phyloP scores from a whole-genome alignment of 805 yeast species.

The Candida glaebosa region DNA sequence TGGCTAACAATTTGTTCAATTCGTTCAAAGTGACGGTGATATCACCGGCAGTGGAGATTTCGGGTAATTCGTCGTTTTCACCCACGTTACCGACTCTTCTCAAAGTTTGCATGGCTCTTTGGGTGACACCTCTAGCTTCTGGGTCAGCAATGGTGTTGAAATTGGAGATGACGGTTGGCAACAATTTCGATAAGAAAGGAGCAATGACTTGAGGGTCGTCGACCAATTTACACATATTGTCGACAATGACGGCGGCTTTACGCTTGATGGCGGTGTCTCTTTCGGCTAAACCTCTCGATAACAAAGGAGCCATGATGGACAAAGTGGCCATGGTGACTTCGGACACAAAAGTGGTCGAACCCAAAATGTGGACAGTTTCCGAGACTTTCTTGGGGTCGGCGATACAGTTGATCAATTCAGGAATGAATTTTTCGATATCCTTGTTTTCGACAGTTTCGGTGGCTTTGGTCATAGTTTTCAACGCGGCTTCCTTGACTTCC shows the following conservation, averaged over 20 bases:
- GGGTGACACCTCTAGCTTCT: conserved; percentile 98
- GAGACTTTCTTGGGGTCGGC: conserved; percentile 97
- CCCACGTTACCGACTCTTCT: conserved; percentile 98
- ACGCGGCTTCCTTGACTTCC: conserved; percentile 96
- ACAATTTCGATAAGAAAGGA: conserved; percentile 93
- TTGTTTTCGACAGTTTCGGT: conserved; percentile 98
- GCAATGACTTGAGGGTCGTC: conserved; percentile 99
- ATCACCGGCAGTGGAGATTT: conserved; percentile 99
- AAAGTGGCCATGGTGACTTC: conserved; percentile 99
- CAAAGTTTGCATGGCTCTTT: conserved; percentile 94
- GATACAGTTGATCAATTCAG: conserved; percentile 94
- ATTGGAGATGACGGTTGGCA: conserved; percentile 95
- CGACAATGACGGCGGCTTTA: conserved; percentile 98
- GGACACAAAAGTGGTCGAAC: conserved; percentile 99
- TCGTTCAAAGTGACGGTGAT: conserved; percentile 79
- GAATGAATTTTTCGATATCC: conserved; percentile 99
- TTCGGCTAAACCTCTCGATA: conserved; percentile 99
- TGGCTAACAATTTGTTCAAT: conserved; percentile 68
- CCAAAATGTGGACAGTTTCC: conserved; percentile 97
- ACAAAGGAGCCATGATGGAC: conserved; percentile 98
- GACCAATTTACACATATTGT: conserved; percentile 99
- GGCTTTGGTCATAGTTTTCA: conserved; percentile 90
- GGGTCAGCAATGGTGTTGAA: conserved; percentile 98
- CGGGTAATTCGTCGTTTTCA: conserved; percentile 88
- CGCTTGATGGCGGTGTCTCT: conserved; percentile 99